A percentile compares a stretch with the other conserved stretches of the same genome.
These are phyloP conservation scores for Hemileia vastatrix DNA, from an alignment of 1,284 basidiomycete species.

Conservation along the genomic window DNA sequence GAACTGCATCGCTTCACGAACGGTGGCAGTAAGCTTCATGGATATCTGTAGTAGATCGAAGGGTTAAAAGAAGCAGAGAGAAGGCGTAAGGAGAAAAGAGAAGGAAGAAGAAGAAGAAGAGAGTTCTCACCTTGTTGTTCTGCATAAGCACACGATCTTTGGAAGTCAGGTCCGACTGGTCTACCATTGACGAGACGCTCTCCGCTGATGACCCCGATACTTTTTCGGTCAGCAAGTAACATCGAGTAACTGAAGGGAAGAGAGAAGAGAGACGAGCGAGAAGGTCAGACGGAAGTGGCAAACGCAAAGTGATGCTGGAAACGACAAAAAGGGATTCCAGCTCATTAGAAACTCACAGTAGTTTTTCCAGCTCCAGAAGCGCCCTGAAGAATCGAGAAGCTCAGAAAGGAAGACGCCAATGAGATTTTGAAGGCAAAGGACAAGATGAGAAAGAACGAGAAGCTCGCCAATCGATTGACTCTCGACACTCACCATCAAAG, in stretches of 20 bases:
- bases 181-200: constrained; percentile 51
- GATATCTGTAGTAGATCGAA: constrained; percentile 41
- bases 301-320: constrained; percentile 19
- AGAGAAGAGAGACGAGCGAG: no score
- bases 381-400: constrained; percentile 48
- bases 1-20: constrained; percentile 73
- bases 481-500: constrained; percentile 50
- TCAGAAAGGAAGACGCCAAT: not conserved
- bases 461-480: no score
- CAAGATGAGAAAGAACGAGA: not conserved
- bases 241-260: constrained; percentile 44
- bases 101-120: not conserved
- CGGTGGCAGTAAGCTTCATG: constrained; percentile 70
- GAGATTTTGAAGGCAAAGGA: not conserved
- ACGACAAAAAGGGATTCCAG: constrained; percentile 58
- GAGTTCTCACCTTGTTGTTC: constrained; percentile 51
- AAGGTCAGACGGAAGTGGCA: no score
- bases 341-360: not conserved
- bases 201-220: constrained; percentile 38
- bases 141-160: constrained; percentile 54
- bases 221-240: constrained; percentile 50
- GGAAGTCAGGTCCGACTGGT: constrained; percentile 48
- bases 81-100: no score
- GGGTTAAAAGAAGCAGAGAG: no score
- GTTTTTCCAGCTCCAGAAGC: constrained; percentile 51